Evolutionary conservation across 139 green algal genomes (phyloP), one percentile per base, ranked within the genome.

Genomic region (Spirogloea muscicola): DNA sequence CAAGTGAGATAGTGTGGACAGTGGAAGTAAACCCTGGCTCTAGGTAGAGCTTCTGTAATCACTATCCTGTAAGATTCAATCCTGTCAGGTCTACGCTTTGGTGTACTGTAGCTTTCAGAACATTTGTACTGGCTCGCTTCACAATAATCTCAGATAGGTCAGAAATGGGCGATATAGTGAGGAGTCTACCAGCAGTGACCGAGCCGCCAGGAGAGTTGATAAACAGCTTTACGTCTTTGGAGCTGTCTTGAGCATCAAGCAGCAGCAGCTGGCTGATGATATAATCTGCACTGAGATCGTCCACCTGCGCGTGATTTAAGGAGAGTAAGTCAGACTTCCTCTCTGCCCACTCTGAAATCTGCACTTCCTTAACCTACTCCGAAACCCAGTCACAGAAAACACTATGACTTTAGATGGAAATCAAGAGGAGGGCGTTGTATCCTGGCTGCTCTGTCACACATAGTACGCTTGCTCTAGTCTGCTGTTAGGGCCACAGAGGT

Each of bases 141-240:
- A 21, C 31, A 36, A 67, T 21, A 73, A 9, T 10, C 10, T 13
- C 41, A 27, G 31, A 21, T 16, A 13, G 36, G 36, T 9, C 10
- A 64, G 36, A 13, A 9, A 38, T 10, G 36, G 55, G 55, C 10
- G 59, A n/a, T 18, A 57, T 13, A 18, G 43, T 68, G 41, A 5
- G 25, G 29, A 6, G 41, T 92, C 96, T 95, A 70, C 94, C 94
- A 1, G 94, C 94, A 10, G 94, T 97, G 1, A 99, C 94, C 7
- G 88, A 96, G 62, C 94, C 94, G 68, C 94, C 94, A 27, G 94
- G 94, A 25, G 93, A 98, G 84, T 99, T 99, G 81, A 99, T 98
- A 85, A 98, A 97, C n/a, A 99, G 67, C 84, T 96, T 97, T 84
- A 99, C 98, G 83, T 98, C 94, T 84, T 96, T 96, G 4, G 75